Base-by-base conservation (phyloP, 2,329 filamentous ascomycete genomes). In the Penicillium sp. region DNA sequence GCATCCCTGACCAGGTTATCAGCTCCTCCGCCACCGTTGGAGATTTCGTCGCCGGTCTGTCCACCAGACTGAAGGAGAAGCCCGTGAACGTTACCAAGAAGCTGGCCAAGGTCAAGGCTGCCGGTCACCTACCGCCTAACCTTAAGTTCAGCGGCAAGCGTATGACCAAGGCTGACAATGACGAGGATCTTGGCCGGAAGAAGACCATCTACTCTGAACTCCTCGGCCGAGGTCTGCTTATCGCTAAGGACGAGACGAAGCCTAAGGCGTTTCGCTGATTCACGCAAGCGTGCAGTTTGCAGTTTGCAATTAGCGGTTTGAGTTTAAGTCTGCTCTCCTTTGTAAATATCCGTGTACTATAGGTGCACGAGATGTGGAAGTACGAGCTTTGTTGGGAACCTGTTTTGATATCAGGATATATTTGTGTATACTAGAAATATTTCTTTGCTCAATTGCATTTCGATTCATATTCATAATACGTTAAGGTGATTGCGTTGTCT, bases 131-230 rank as follows among this genome's bases (percentile, higher is more conserved):
- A 1, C 79, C 85, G 1, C 78, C 85, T 60, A 97, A 97, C 69
- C 87, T 97, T 44, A 82, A 82, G 64, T 77, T 96, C 23, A 83
- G 84, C 64, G 72, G 76, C 26, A 82, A 82, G 63, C 87, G 88
- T 67, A 79, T 91, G 58, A 92, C 87, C 8, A 83, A 86, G 10
- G 85, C 90, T 33, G 85, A 93, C 72, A 86, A 85, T 72, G 90
- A 93, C 75, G 85, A 83, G 66, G 81, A 84, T 49, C 72, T 90
- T 43, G 92, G 92, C 27, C 81, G 90, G 67, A 90, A 88, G 85
- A 95, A 95, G 84, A 74, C 92, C 50, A 91, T 93, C 68, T 83
- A 90, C 72, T 79, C 87, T 68, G 88, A 91, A 75, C 78, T 93
- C 61, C 76, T 76, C 68, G 81, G 83, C 70, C 80, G 87, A 55